phyloP scores from a whole-genome alignment of 768 basidiomycete genomes.

The Rhizopogon rudus region DNA sequence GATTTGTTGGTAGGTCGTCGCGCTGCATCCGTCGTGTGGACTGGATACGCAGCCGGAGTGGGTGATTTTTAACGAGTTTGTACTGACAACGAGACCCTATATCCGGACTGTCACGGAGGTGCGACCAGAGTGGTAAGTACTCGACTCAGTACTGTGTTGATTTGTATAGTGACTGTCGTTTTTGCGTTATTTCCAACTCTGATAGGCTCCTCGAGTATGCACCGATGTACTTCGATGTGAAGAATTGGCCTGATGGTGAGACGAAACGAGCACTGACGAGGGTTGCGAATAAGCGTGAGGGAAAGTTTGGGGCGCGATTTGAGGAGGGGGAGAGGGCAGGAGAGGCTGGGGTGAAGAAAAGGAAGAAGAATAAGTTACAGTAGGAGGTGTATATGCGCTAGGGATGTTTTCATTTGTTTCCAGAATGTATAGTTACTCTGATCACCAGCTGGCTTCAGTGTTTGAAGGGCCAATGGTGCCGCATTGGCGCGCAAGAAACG shows the following conservation, averaged over 20 bases:
- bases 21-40: conserved; percentile 77
- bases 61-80: conserved; percentile 94
- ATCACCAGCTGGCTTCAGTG: too few species aligned
- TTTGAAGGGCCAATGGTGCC: too few species aligned
- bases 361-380: conserved; percentile 1
- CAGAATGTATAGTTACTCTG: not conserved
- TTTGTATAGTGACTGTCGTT: not conserved
- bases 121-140: conserved; percentile 74
- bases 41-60: conserved; percentile 86
- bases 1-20: conserved; percentile 10
- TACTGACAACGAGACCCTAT: conserved; percentile 82
- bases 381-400: not conserved
- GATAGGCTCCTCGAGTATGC: conserved; percentile 62
- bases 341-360: conserved; percentile 10
- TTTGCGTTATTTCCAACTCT: not conserved
- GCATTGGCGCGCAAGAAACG: too few species aligned
- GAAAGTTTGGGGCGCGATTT: conserved; percentile 27
- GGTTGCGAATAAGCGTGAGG: conserved; percentile 46
- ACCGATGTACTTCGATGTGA: conserved; percentile 63
- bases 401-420: not conserved
- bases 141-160: not conserved
- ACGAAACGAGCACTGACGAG: conserved; percentile 61
- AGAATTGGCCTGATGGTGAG: conserved; percentile 62
- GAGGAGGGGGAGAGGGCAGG: conserved; percentile 5
- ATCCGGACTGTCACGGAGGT: conserved; percentile 92